A percentile compares a stretch with the other conserved stretches of the same genome.
phyloP scores from a whole-genome alignment of 78 protist genomes.

The Chrysochromulina tobinii region DNA sequence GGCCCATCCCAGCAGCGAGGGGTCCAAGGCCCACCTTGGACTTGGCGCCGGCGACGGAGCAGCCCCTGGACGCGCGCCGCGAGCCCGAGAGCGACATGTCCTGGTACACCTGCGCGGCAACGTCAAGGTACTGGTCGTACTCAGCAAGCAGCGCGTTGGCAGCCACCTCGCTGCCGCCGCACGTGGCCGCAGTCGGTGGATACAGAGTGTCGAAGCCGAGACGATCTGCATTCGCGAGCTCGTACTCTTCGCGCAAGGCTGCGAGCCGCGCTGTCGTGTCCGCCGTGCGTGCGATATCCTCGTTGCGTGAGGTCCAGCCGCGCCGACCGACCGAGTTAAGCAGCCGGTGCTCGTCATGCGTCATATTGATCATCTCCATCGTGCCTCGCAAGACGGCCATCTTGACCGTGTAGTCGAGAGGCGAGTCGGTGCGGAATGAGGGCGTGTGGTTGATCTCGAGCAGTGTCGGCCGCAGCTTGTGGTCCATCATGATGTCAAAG shows the following conservation, averaged over 20 bases:
- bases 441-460: constrained; percentile 82
- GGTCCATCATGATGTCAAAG: constrained; percentile 72
- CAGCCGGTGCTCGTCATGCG: background rate
- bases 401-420: constrained; percentile 40
- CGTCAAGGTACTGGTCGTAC: background rate
- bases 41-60: too few species aligned
- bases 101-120: background rate
- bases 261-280: background rate
- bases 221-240: background rate
- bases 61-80: background rate
- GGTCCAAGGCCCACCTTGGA: too few species aligned
- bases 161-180: background rate
- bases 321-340: too few species aligned
- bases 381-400: background rate
- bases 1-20: too few species aligned
- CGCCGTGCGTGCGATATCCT: background rate
- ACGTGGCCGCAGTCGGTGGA: background rate
- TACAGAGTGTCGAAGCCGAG: background rate
- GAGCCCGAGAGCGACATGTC: background rate
- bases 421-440: constrained; percentile 45
- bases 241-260: background rate
- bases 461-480: constrained; percentile 54
- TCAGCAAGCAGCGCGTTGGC: background rate
- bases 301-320: too few species aligned
- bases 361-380: background rate